Evolutionary conservation across 1,284 basidiomycete genomes (phyloP).

Genomic region (Wallemia mellicola): DNA sequence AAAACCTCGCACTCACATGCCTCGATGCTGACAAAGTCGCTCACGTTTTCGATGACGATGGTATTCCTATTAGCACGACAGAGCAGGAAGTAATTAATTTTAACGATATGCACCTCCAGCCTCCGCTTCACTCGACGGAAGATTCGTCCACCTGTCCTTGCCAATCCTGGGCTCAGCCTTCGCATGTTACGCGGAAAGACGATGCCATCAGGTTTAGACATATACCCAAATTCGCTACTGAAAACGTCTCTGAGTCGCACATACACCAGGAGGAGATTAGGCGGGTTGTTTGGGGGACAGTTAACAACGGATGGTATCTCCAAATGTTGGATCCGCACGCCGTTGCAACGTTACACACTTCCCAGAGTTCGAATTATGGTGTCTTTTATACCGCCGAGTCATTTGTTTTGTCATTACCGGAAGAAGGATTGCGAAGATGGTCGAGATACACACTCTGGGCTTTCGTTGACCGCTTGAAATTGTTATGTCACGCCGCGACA

Average conservation of each 20-base stretch:
- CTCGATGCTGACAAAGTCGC: background rate
- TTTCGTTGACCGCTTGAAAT: background rate
- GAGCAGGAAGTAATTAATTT: background rate
- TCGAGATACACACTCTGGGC: background rate
- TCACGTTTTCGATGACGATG: background rate
- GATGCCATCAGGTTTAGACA: background rate
- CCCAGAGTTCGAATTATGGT: background rate
- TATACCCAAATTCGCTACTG: background rate
- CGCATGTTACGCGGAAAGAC: background rate
- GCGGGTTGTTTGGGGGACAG: background rate
- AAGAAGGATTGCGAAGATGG: background rate
- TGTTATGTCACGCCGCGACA: background rate
- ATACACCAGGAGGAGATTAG: background rate
- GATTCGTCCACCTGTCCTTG: background rate
- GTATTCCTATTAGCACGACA: background rate
- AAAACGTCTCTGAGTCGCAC: background rate
- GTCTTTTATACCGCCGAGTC: background rate
- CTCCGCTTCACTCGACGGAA: too few species aligned
- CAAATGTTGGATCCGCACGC: slow-evolving; percentile 1
- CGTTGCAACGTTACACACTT: background rate
- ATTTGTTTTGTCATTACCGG: background rate
- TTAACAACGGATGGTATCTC: background rate
- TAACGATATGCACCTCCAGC: too few species aligned
- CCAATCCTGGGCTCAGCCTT: background rate
- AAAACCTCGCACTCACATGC: background rate